These are phyloP conservation scores for Salvia miltiorrhiza DNA, from an alignment of 257 asterid species.

Conservation along the genomic window DNA sequence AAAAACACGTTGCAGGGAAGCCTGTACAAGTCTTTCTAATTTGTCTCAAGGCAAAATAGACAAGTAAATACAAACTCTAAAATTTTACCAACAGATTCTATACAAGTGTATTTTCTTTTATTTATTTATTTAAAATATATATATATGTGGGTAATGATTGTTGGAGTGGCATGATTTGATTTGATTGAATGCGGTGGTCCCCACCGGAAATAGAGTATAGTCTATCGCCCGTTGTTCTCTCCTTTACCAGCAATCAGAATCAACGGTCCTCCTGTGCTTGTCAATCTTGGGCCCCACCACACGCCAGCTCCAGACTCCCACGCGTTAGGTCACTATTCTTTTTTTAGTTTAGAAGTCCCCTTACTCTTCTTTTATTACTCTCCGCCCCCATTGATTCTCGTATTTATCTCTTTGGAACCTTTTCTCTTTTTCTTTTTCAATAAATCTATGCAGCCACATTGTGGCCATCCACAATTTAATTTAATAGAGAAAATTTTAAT, in stretches of 20 bases:
- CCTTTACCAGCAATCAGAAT: constrained; percentile 22
- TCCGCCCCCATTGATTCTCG: background rate
- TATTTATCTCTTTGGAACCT: background rate
- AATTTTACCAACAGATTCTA: background rate
- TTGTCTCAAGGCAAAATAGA: background rate
- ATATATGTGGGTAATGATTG: too few species aligned
- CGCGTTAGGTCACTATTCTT: background rate
- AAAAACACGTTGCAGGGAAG: background rate
- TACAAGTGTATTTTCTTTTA: background rate
- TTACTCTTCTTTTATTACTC: background rate
- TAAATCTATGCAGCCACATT: too few species aligned
- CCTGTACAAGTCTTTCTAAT: background rate
- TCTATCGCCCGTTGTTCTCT: constrained; percentile 18
- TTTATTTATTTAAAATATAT: background rate
- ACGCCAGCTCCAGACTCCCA: constrained; percentile 31
- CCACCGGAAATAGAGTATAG: background rate
- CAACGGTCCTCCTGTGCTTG: constrained; percentile 18
- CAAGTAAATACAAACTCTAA: background rate
- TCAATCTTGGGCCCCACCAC: constrained; percentile 24
- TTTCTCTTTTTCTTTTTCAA: too few species aligned
- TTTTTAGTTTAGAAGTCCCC: background rate
- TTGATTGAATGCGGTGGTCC: constrained; percentile 13
- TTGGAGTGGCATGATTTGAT: background rate
- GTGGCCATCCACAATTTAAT: too few species aligned
- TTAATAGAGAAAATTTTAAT: too few species aligned